Conservation (phyloP, 176 grass and related monocot species). For the Stipa capillata region DNA sequence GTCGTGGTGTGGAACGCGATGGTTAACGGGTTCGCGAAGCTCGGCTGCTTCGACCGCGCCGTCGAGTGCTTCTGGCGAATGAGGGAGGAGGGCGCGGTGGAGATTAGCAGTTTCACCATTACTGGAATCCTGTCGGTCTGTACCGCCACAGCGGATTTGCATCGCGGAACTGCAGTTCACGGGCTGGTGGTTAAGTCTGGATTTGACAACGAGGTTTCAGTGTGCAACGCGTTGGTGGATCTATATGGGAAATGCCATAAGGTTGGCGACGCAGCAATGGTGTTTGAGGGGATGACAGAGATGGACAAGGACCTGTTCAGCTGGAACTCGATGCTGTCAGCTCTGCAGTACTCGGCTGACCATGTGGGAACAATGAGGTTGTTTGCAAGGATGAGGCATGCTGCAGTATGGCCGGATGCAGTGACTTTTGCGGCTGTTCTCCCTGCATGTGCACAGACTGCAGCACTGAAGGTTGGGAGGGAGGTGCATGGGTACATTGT, state of each 20-base stretch:
- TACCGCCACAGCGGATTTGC: conserved; percentile 27
- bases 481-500: conserved; percentile 46
- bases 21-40: conserved; percentile 47
- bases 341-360: conserved; percentile 47
- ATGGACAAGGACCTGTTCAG: conserved; percentile 40
- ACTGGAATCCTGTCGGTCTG: conserved; percentile 58
- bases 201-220: conserved; percentile 12
- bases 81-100: conserved; percentile 23
- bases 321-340: conserved; percentile 75
- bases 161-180: conserved; percentile 21
- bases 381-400: conserved; percentile 34
- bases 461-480: conserved; percentile 38
- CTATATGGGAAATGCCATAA: conserved; percentile 62
- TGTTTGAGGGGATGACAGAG: conserved; percentile 43
- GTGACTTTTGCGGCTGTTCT: conserved; percentile 48
- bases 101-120: conserved; percentile 40
- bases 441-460: conserved; percentile 44
- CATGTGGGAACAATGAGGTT: conserved; percentile 25
- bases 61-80: conserved; percentile 41
- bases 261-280: conserved; percentile 23
- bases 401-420: conserved; percentile 11
- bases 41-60: conserved; percentile 41
- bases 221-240: conserved; percentile 50
- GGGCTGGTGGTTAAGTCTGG: conserved; percentile 36
- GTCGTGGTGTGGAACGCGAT: conserved; percentile 63